A percentile compares a stretch with the other conserved stretches of the same genome.
Evolutionary conservation across 495 filamentous ascomycete species (phyloP).

Genomic region (Aspergillus incahuasiensis): DNA sequence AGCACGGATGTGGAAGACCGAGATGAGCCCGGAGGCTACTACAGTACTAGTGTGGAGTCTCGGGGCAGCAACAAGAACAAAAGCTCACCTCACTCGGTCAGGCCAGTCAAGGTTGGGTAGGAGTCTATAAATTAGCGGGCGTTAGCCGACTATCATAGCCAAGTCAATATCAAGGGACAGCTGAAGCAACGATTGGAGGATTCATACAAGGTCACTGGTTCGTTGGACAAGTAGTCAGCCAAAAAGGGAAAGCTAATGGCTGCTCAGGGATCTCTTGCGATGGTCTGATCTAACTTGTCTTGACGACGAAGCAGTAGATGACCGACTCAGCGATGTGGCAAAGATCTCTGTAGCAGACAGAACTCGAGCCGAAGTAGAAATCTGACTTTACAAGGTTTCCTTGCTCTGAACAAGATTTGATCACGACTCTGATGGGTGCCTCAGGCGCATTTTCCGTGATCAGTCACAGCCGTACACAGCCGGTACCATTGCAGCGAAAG

Average conservation of each 20-base stretch:
- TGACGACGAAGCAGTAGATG: not conserved
- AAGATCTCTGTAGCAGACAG: not conserved
- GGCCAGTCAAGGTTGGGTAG: not conserved
- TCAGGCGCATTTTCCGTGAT: constrained; percentile 2
- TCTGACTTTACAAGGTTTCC: not conserved
- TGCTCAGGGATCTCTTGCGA: not conserved
- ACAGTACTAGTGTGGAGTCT: constrained; percentile 21
- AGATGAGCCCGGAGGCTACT: constrained; percentile 22
- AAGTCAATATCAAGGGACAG: not conserved
- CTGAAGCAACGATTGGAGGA: constrained; percentile 10
- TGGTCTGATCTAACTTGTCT: constrained; percentile 8
- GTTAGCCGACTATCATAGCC: constrained; percentile 10
- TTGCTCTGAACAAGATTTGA: constrained; percentile 9
- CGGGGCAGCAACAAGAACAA: constrained; percentile 16
- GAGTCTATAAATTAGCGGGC: constrained; percentile 6
- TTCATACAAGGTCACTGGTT: constrained; percentile 7
- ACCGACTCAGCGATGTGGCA: not conserved
- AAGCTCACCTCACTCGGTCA: not conserved
- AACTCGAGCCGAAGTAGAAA: not conserved
- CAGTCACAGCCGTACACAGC: not conserved
- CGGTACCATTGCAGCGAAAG: constrained; percentile 11
- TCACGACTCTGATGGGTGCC: constrained; percentile 8
- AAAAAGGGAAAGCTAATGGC: constrained; percentile 9
- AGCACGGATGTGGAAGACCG: constrained; percentile 27
- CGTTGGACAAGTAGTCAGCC: constrained; percentile 8